Conservation (phyloP, 129 eudicot species). For the Oenanthe sinensis region DNA sequence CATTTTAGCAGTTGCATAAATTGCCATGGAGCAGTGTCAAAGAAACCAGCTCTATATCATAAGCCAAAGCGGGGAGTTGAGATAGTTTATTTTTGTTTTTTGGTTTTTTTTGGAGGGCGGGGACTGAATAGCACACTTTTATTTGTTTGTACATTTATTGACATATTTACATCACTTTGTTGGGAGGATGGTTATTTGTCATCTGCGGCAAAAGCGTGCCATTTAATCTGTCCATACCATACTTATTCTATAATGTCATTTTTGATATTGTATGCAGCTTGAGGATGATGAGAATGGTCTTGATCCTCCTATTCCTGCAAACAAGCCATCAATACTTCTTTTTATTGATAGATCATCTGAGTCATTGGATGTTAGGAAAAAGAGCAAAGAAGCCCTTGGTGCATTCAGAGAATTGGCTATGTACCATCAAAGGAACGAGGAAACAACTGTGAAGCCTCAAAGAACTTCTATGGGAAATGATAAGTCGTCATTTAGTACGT, state of each 20-base stretch:
- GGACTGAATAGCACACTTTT: too few species aligned
- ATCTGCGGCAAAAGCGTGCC: not conserved
- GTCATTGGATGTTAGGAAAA: constrained; percentile 35
- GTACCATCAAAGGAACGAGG: constrained; percentile 20
- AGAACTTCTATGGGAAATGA: constrained; percentile 18
- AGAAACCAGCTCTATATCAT: too few species aligned
- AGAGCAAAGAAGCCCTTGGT: constrained; percentile 60
- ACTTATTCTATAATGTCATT: constrained; percentile 10
- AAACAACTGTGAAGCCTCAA: constrained; percentile 22
- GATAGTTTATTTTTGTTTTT: too few species aligned
- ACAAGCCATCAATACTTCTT: constrained; percentile 68
- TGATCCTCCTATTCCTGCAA: constrained; percentile 58
- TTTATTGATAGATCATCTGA: constrained; percentile 82
- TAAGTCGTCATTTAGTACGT: constrained; percentile 21
- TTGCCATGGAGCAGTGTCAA: not conserved
- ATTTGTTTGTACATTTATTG: too few species aligned
- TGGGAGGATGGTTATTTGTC: not conserved
- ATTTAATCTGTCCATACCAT: not conserved
- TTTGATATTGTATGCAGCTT: constrained; percentile 38
- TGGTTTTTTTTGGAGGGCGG: too few species aligned
- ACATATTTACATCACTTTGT: not conserved
- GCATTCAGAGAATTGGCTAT: constrained; percentile 62
- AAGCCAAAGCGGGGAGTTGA: too few species aligned
- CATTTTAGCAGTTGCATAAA: not conserved
- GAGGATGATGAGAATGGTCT: constrained; percentile 35